Evolutionary conservation across 495 filamentous ascomycete genomes (phyloP).

Genomic region (Trichoderma parareesei): DNA sequence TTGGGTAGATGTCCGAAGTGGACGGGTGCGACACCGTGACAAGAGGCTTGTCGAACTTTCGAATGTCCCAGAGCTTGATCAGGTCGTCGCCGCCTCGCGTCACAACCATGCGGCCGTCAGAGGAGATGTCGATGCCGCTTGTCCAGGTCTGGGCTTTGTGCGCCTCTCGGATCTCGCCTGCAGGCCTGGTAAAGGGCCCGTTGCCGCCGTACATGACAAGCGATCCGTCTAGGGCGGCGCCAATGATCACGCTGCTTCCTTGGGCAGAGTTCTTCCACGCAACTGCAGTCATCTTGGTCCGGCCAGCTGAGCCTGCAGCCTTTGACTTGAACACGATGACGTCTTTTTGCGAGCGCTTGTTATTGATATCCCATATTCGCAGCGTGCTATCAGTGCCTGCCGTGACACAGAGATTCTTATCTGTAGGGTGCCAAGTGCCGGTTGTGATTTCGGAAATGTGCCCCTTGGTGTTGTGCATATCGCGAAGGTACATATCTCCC

Average conservation of each 20-base stretch:
- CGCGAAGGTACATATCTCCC: constrained; percentile 95
- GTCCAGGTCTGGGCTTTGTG: constrained; percentile 86
- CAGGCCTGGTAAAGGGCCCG: constrained; percentile 76
- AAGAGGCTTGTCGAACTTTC: constrained; percentile 87
- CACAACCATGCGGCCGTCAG: constrained; percentile 80
- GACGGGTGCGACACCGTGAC: constrained; percentile 71
- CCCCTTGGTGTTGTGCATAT: constrained; percentile 94
- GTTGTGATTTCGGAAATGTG: constrained; percentile 84
- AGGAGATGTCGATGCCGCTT: constrained; percentile 82
- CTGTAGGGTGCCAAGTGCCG: constrained; percentile 80
- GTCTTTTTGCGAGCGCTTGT: constrained; percentile 77
- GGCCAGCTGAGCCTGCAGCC: constrained; percentile 73
- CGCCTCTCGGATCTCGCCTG: constrained; percentile 79
- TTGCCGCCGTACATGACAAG: constrained; percentile 88
- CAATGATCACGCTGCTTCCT: constrained; percentile 70
- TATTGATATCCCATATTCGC: constrained; percentile 92
- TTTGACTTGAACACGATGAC: constrained; percentile 92
- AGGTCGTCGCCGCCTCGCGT: constrained; percentile 81
- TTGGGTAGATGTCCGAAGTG: constrained; percentile 73
- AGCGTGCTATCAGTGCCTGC: constrained; percentile 90
- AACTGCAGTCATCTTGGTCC: constrained; percentile 88
- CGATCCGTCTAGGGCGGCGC: constrained; percentile 83
- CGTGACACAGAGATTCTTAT: constrained; percentile 75
- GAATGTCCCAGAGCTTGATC: constrained; percentile 87
- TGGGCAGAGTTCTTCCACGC: constrained; percentile 75